These are phyloP conservation scores for Endocalyx cinctus DNA, from an alignment of 2,329 filamentous ascomycete species.

Conservation along the genomic window DNA sequence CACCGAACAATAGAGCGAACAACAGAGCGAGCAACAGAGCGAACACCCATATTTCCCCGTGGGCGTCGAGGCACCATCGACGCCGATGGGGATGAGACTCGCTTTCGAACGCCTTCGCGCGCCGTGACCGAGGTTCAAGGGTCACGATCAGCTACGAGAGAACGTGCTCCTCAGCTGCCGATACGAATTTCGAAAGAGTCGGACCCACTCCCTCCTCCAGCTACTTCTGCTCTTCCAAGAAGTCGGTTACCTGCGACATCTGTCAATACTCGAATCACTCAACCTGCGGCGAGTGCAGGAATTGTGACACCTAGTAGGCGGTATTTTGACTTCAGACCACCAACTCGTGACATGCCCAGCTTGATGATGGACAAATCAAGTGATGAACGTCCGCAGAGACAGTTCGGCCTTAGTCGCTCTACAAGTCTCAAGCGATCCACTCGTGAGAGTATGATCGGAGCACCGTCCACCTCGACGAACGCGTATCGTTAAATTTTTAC, in stretches of 20 bases:
- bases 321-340: conserved; percentile 43
- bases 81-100: conserved; percentile 45
- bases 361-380: conserved; percentile 30
- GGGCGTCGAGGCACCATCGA: conserved; percentile 42
- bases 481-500: conserved; percentile 37
- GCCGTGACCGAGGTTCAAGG: conserved; percentile 51
- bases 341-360: conserved; percentile 35
- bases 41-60: conserved; percentile 40
- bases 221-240: conserved; percentile 46
- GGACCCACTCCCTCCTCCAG: conserved; percentile 29
- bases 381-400: conserved; percentile 40
- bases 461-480: conserved; percentile 35
- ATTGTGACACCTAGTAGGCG: conserved; percentile 32
- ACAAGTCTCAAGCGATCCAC: conserved; percentile 41
- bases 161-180: conserved; percentile 34
- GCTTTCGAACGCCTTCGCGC: conserved; percentile 53
- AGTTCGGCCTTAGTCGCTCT: conserved; percentile 41
- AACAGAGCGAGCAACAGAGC: too few relatives aligned
- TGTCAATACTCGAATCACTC: conserved; percentile 42
- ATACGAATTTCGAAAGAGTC: conserved; percentile 29
- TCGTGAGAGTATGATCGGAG: conserved; percentile 39
- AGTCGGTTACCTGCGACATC: conserved; percentile 48
- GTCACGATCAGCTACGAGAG: conserved; percentile 31
- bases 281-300: conserved; percentile 32
- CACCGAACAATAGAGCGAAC: too few relatives aligned